These are phyloP conservation scores for Ophiorrhiza pumila DNA, from an alignment of 257 asterid species.

Conservation along the genomic window DNA sequence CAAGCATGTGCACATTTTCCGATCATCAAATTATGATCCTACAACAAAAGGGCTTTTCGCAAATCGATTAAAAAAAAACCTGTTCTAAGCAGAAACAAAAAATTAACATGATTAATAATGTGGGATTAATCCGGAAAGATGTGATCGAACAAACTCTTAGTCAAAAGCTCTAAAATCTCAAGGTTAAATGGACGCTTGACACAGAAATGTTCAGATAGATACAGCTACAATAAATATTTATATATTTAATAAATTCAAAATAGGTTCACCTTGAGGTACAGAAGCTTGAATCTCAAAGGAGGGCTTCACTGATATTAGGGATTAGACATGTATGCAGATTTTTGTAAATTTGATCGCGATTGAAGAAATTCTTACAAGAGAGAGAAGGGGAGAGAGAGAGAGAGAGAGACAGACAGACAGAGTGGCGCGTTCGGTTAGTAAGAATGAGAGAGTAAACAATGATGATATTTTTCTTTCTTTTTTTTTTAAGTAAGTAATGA, in stretches of 20 bases:
- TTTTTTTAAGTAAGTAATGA: too few relatives aligned
- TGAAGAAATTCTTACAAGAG: not conserved
- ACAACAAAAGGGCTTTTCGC: not conserved
- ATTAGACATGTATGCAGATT: not conserved
- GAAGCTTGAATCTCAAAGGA: not conserved
- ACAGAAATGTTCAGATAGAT: not conserved
- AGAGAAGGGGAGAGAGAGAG: not conserved
- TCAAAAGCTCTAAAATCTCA: conserved; percentile 4
- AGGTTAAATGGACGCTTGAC: not conserved
- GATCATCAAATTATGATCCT: not conserved
- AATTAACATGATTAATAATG: not conserved
- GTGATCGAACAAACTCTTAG: too few relatives aligned
- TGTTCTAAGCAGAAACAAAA: not conserved
- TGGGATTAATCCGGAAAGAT: not conserved
- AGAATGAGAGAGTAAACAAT: not conserved
- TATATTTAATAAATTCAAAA: not conserved
- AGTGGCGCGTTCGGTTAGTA: not conserved
- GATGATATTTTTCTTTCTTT: too few relatives aligned
- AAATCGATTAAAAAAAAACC: not conserved
- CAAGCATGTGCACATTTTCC: not conserved
- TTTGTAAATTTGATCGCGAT: not conserved
- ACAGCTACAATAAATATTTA: not conserved
- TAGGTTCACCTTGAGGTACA: conserved; percentile 3
- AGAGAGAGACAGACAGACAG: not conserved
- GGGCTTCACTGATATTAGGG: not conserved